These are phyloP conservation scores for Dalbergia cultrata DNA, from an alignment of 306 rosid genomes.

Conservation along the genomic window DNA sequence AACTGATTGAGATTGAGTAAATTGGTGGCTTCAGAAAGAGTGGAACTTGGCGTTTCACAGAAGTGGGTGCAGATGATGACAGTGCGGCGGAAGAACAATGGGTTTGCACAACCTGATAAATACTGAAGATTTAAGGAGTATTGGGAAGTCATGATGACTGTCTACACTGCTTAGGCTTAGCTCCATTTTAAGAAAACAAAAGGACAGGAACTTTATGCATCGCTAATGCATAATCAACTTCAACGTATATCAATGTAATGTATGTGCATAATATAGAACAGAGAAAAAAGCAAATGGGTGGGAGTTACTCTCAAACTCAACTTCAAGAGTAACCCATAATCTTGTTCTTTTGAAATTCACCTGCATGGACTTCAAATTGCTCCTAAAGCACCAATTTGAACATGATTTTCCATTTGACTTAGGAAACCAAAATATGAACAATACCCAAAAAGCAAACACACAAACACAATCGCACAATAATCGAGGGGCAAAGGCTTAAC, in stretches of 20 bases:
- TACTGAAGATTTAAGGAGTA: slow-evolving; percentile 43
- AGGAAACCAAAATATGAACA: not conserved
- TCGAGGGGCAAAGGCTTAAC: no score
- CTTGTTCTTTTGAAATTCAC: not conserved
- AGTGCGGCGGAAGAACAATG: slow-evolving; percentile 40
- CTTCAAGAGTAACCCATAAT: not conserved
- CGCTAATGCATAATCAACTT: not conserved
- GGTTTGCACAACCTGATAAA: slow-evolving; percentile 43
- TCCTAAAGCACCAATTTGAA: not conserved
- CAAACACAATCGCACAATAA: no score
- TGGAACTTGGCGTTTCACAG: slow-evolving; percentile 65
- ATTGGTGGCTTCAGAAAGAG: slow-evolving; percentile 71
- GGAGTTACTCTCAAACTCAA: not conserved
- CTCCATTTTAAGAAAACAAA: slow-evolving; percentile 58
- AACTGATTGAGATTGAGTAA: slow-evolving; percentile 62
- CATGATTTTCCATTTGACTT: not conserved
- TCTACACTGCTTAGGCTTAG: slow-evolving; percentile 47
- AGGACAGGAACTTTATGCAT: slow-evolving; percentile 17
- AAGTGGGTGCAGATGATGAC: slow-evolving; percentile 37
- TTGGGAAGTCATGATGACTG: slow-evolving; percentile 42
- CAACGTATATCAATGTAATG: not conserved
- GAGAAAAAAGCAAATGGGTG: not conserved
- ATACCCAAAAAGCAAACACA: no score
- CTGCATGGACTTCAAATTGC: not conserved
- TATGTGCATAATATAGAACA: not conserved